Base-by-base conservation (phyloP, 805 yeast species). In the Candida yuanshanica region DNA sequence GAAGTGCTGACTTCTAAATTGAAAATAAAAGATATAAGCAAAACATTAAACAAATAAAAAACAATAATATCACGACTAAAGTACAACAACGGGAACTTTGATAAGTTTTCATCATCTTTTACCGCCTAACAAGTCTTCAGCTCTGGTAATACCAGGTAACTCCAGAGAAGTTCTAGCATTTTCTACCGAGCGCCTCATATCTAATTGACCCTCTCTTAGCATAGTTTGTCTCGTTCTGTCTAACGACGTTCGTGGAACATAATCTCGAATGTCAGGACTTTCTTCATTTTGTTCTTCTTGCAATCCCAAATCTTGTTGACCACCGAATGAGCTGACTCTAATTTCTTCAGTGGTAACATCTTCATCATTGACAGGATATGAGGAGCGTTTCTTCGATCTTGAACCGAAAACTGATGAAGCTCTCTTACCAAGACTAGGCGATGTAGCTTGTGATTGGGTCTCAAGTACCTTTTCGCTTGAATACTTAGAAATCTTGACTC, bases 401-500 rank as follows among this genome's bases (percentile, higher is more conserved):
- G 38, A 51, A 51, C 63, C 66, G 49, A 71, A 66, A 27, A 65
- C 48, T 20, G 69, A 62, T 13, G 70, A 63, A 20, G 59, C 63
- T 48, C 72, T 65, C n/a, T 58, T 47, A 26, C 38, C 35, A 10
- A 48, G 32, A 5, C 39, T 33, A 36, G 52, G 43, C 2, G 50
- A 41, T 10, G 43, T 20, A 14, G 51, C 35, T 6, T 46, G 26
- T 8, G 37, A 29, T 25, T 47, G 50, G 6, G 46, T 24, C 33
- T 65, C 69, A 32, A 60, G 41, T 7, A 61, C 50, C 32, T 59
- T 60, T 5, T 58, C 60, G 18, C 55, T 52, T 7, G 67, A 58
- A 52, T 75, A 72, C 37, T 71, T 65, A 32, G 77, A 66, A 23
- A 82, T 65, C 45, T 70, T 71, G 13, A 67, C 69, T 50, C 84